These are phyloP conservation scores for Rhodotorula mucilaginosa DNA, from an alignment of 1,284 basidiomycete species.

Conservation along the genomic window DNA sequence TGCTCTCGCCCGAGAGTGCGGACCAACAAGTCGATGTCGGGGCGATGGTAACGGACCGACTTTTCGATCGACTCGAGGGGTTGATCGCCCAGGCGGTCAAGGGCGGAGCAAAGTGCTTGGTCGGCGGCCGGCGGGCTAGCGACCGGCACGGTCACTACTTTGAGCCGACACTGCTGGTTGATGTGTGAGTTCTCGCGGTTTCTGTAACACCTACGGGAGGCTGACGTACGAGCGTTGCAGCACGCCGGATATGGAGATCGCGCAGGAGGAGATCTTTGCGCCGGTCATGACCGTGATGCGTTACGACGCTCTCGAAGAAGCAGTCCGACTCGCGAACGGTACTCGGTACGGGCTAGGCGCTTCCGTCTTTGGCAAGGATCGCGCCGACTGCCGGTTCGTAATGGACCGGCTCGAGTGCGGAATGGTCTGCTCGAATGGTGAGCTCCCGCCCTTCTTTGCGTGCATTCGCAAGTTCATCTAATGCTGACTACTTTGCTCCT, in stretches of 20 bases:
- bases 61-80: constrained; percentile 67
- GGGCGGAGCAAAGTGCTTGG: constrained; percentile 66
- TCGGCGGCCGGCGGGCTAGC: constrained; percentile 63
- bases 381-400: constrained; percentile 69
- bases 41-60: constrained; percentile 70
- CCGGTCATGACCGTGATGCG: constrained; percentile 80
- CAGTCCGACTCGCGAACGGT: constrained; percentile 77
- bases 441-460: constrained; percentile 17
- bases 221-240: neutral
- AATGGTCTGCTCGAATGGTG: constrained; percentile 93
- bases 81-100: constrained; percentile 69
- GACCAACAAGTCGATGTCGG: constrained; percentile 64
- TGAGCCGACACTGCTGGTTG: constrained; percentile 77
- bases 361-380: constrained; percentile 85
- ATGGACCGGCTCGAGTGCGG: constrained; percentile 80
- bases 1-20: constrained; percentile 45
- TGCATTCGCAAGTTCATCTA: neutral
- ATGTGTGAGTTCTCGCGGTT: constrained; percentile 54
- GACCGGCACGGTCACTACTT: constrained; percentile 69
- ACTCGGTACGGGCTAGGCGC: constrained; percentile 87
- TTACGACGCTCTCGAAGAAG: constrained; percentile 76
- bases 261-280: constrained; percentile 79
- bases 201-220: too few species aligned
- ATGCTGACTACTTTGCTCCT: neutral
- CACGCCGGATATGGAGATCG: constrained; percentile 68